Base-by-base conservation (phyloP, 2,329 filamentous ascomycete species). In the Myriosclerotinia duriaeana region DNA sequence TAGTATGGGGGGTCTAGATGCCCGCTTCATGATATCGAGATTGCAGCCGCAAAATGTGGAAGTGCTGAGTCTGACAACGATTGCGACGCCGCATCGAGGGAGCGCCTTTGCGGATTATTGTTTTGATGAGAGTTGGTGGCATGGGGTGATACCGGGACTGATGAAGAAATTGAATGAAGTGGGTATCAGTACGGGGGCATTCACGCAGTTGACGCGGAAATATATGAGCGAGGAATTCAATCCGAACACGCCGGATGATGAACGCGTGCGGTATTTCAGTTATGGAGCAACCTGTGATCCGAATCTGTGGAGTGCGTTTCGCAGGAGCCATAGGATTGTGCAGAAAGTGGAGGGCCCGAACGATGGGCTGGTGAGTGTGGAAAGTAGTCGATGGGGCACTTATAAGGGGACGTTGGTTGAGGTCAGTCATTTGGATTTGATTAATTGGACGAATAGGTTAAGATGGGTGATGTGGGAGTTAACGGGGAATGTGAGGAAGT, bases 351-450 rank as follows among this genome's bases (percentile, higher is more conserved):
- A 89, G 72, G 87, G 87, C 0, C 79, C 84, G 20, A 89, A 89
- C 70, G 87, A 89, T 71, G 87, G 87, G 1, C 78, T 89, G n/a
- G 87, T 89, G 15, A 92, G 85, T 74, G 85, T 89, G 14, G 77
- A 79, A 61, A 89, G 86, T 72, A 83, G 84, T 55, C 79, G 79
- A 67, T 89, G 87, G 86, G 87, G 87, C 8, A 80, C 79, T 12
- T 89, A 89, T 74, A 84, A 87, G 72, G 87, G 87, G 5, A 89
- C 87, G 1, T 74, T 89, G 66, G 76, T 87, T 5, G 82, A 80
- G 1, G 86, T 88, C 8, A 87, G 83, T 71, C 87, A 89, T 72
- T 76, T 89, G 36, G 87, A 89, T 71, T 75, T 89, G 64, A 89
- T 89, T 70, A 89, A 89, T 76, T 89, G 87, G 87, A 86, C 83